Percentiles rank a stretch among this genome's conserved stretches.
Conservation (phyloP, 768 basidiomycete genomes). For the Pisolithus orientalis region DNA sequence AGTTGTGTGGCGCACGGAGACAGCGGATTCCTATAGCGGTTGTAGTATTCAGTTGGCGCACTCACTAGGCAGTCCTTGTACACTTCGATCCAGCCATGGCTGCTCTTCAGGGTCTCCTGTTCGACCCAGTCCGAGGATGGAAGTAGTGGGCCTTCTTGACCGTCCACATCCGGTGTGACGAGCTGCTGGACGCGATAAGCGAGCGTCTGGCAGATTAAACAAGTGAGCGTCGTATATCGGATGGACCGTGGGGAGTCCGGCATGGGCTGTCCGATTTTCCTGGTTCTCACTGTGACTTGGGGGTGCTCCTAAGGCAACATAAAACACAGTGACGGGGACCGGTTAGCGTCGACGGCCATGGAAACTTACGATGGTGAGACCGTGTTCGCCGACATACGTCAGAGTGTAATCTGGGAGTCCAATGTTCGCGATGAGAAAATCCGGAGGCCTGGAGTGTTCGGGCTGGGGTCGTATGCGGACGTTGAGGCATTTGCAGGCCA, state of each 20-base stretch:
- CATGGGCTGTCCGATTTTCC: conserved; percentile 39
- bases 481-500: conserved; percentile 70
- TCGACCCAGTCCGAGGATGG: conserved; percentile 77
- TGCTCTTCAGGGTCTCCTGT: conserved; percentile 60
- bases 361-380: conserved; percentile 55
- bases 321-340: conserved; percentile 5
- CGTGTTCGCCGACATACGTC: conserved; percentile 61
- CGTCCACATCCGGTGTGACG: conserved; percentile 50
- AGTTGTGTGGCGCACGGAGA: background rate
- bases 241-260: conserved; percentile 42
- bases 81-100: conserved; percentile 70
- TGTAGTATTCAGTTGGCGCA: conserved; percentile 8
- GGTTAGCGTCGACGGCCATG: background rate
- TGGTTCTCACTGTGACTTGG: conserved; percentile 62
- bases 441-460: conserved; percentile 22
- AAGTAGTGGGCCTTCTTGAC: conserved; percentile 56
- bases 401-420: conserved; percentile 39
- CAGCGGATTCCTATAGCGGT: background rate
- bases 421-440: conserved; percentile 24
- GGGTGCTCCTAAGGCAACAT: conserved; percentile 47
- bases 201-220: conserved; percentile 57
- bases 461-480: conserved; percentile 45
- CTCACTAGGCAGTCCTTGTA: conserved; percentile 63
- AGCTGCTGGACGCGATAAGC: conserved; percentile 67
- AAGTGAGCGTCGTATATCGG: conserved; percentile 61